Evolutionary conservation across 192 early-diverging fungal genomes (phyloP).

Genomic region (Piromyces sp.): DNA sequence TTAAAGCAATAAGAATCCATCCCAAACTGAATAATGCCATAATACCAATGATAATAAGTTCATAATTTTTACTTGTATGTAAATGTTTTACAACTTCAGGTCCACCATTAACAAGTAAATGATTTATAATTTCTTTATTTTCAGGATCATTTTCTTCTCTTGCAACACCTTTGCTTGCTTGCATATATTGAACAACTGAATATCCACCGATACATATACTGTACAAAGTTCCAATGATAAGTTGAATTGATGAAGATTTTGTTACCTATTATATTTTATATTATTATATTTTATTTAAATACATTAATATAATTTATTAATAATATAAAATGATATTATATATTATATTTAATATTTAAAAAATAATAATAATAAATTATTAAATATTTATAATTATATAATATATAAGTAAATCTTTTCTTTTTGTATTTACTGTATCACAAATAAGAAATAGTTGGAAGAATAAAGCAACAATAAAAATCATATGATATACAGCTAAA

Average conservation of each 20-base stretch:
- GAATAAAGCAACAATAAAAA: not conserved
- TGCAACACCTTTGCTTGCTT: slow-evolving; percentile 3
- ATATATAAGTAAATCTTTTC: no score
- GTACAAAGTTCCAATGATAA: slow-evolving; percentile 20
- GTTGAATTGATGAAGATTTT: slow-evolving; percentile 22
- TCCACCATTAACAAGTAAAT: no score
- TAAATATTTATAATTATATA: no score
- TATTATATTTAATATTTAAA: no score
- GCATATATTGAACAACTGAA: slow-evolving; percentile 16
- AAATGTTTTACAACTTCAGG: no score
- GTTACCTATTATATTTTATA: not conserved
- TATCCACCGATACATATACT: slow-evolving; percentile 19
- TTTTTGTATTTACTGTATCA: slow-evolving; percentile 19
- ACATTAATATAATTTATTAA: not conserved
- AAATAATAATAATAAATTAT: no score
- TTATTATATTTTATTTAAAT: not conserved
- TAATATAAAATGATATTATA: no score
- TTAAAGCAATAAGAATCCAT: slow-evolving; percentile 18
- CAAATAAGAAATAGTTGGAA: slow-evolving; percentile 22
- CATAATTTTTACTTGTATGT: slow-evolving; percentile 7
- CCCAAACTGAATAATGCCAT: slow-evolving; percentile 16
- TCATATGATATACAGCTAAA: not conserved
- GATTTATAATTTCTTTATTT: not conserved
- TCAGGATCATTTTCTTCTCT: not conserved
- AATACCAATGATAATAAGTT: slow-evolving; percentile 7